Percentiles rank a stretch among this genome's conserved stretches.
These are phyloP conservation scores for Monosporozyma yasuniensis DNA, from an alignment of 805 yeast species.

Conservation along the genomic window DNA sequence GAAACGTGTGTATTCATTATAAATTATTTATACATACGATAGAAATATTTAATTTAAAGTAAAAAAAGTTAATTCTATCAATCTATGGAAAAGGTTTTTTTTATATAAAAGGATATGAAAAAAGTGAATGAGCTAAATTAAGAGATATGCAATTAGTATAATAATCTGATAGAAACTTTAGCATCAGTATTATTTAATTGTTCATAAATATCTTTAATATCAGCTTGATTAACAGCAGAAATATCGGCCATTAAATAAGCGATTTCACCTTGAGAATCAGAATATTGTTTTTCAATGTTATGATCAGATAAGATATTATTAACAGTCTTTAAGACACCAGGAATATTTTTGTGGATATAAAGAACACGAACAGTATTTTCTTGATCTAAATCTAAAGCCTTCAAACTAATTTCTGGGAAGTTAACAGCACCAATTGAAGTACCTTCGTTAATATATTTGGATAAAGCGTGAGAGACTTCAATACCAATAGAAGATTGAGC, in stretches of 20 bases:
- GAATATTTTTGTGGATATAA: constrained; percentile 95
- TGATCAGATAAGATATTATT: constrained; percentile 90
- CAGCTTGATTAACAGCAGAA: constrained; percentile 70
- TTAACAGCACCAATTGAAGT: constrained; percentile 89
- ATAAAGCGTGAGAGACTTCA: constrained; percentile 80
- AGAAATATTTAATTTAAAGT: too few relatives aligned
- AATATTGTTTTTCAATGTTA: constrained; percentile 95
- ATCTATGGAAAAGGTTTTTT: background rate
- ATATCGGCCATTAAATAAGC: constrained; percentile 98
- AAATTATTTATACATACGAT: background rate
- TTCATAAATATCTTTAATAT: constrained; percentile 76
- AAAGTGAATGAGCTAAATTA: background rate
- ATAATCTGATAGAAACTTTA: constrained; percentile 82
- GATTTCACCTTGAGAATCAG: constrained; percentile 93
- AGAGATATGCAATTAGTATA: constrained; percentile 68
- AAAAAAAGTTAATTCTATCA: background rate
- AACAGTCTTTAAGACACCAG: constrained; percentile 96
- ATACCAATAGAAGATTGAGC: constrained; percentile 97
- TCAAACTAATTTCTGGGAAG: constrained; percentile 95
- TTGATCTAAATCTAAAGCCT: constrained; percentile 81
- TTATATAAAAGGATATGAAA: background rate
- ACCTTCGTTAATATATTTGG: constrained; percentile 94
- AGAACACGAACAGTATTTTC: constrained; percentile 84
- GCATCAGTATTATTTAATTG: constrained; percentile 82
- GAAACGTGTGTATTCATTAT: background rate